phyloP scores from a whole-genome alignment of 345 rosid species.

The Geranium rotundifolium region DNA sequence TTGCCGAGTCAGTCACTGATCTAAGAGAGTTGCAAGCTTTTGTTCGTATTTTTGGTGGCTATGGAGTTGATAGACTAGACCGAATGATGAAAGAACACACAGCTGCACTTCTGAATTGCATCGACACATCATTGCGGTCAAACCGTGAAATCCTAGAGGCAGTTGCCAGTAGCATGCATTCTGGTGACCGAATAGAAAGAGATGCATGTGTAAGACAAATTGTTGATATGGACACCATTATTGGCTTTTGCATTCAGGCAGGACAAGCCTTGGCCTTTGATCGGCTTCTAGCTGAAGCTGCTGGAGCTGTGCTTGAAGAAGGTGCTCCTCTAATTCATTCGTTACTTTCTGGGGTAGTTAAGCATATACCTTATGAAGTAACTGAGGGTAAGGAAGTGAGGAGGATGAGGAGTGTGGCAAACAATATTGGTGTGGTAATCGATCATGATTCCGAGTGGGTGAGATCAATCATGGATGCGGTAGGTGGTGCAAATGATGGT shows the following conservation, averaged over 20 bases:
- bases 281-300: constrained; percentile 85
- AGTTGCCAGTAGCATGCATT: constrained; percentile 88
- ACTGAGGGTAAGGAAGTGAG: constrained; percentile 81
- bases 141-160: constrained; percentile 80
- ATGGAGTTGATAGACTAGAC: constrained; percentile 88
- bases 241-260: constrained; percentile 90
- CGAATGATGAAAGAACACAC: constrained; percentile 94
- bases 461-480: constrained; percentile 78
- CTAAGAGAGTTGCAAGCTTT: constrained; percentile 73
- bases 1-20: constrained; percentile 96
- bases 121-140: constrained; percentile 80
- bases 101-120: constrained; percentile 86
- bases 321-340: constrained; percentile 77
- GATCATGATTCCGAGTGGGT: constrained; percentile 99
- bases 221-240: constrained; percentile 83
- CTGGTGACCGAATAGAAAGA: constrained; percentile 83
- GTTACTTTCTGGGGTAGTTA: constrained; percentile 59
- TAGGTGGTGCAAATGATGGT: constrained; percentile 84
- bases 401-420: constrained; percentile 74
- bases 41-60: constrained; percentile 84
- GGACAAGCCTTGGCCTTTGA: constrained; percentile 96
- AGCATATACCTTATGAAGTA: constrained; percentile 78
- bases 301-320: constrained; percentile 81
- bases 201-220: constrained; percentile 74
- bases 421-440: constrained; percentile 33